These are phyloP conservation scores for Carpinus fangiana DNA, from an alignment of 306 rosid genomes.

Conservation along the genomic window DNA sequence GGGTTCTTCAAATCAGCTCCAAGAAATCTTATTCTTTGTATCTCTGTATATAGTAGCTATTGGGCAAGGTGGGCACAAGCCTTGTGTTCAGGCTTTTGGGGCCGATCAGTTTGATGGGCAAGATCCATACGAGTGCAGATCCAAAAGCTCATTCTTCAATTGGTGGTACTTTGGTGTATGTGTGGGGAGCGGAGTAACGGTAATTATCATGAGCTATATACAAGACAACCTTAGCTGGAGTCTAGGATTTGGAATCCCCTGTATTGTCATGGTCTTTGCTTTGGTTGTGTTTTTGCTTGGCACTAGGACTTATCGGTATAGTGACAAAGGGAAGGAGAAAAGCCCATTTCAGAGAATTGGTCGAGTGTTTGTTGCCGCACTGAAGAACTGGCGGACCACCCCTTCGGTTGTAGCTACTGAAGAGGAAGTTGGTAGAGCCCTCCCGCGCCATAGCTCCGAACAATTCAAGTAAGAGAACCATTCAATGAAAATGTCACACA, in stretches of 20 bases:
- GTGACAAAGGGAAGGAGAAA: slow-evolving; percentile 4
- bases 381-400: slow-evolving; percentile 29
- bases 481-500: too few relatives aligned
- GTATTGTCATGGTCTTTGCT: slow-evolving; percentile 27
- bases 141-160: slow-evolving; percentile 57
- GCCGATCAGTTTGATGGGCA: slow-evolving; percentile 54
- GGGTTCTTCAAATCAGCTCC: slow-evolving; percentile 26
- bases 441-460: slow-evolving; percentile 34
- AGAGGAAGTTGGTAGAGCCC: slow-evolving; percentile 36
- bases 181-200: slow-evolving; percentile 18
- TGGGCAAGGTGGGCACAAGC: slow-evolving; percentile 58
- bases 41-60: slow-evolving; percentile 51
- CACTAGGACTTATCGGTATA: slow-evolving; percentile 32
- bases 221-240: slow-evolving; percentile 47
- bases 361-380: slow-evolving; percentile 40
- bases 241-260: slow-evolving; percentile 39
- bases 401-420: slow-evolving; percentile 20
- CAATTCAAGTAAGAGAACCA: slow-evolving; percentile 43
- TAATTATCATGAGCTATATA: slow-evolving; percentile 34
- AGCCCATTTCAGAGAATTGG: slow-evolving; percentile 50
- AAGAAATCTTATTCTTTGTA: slow-evolving; percentile 37
- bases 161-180: slow-evolving; percentile 52
- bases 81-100: slow-evolving; percentile 58
- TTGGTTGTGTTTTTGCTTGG: slow-evolving; percentile 27
- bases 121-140: slow-evolving; percentile 45